These are phyloP conservation scores for Sporothrix variecibatus DNA, from an alignment of 2,329 filamentous ascomycete species.

Conservation along the genomic window DNA sequence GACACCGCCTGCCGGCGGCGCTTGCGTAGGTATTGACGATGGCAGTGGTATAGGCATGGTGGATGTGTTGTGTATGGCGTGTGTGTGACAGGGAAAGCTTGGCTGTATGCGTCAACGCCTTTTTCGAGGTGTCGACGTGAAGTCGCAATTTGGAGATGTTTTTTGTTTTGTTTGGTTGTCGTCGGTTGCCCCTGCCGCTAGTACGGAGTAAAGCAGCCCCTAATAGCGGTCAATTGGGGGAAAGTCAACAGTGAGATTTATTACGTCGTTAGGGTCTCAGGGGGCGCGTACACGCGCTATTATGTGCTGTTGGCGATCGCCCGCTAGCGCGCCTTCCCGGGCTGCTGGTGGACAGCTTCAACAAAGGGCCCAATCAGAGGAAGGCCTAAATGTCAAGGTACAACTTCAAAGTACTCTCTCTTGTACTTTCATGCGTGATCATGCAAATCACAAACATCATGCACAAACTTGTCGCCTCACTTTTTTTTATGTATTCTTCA, in stretches of 20 bases:
- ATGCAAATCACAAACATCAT: background rate
- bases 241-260: background rate
- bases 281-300: background rate
- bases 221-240: background rate
- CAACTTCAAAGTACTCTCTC: background rate
- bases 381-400: background rate
- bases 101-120: background rate
- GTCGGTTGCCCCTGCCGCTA: background rate
- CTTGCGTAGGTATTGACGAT: conserved; percentile 34
- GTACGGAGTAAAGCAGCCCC: background rate
- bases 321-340: conserved; percentile 14
- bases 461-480: background rate
- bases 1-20: conserved; percentile 16
- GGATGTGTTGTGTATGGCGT: background rate
- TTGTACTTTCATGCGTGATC: background rate
- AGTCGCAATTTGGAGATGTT: background rate
- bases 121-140: background rate
- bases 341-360: background rate
- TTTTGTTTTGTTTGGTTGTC: background rate
- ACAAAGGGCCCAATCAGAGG: background rate
- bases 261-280: background rate
- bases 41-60: conserved; percentile 29
- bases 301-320: background rate
- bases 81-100: background rate
- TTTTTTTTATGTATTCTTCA: background rate